Percentiles rank a stretch among this genome's conserved stretches.
Evolutionary conservation across 2,329 filamentous ascomycete genomes (phyloP).

Genomic region (Talaromyces amestolkiae): DNA sequence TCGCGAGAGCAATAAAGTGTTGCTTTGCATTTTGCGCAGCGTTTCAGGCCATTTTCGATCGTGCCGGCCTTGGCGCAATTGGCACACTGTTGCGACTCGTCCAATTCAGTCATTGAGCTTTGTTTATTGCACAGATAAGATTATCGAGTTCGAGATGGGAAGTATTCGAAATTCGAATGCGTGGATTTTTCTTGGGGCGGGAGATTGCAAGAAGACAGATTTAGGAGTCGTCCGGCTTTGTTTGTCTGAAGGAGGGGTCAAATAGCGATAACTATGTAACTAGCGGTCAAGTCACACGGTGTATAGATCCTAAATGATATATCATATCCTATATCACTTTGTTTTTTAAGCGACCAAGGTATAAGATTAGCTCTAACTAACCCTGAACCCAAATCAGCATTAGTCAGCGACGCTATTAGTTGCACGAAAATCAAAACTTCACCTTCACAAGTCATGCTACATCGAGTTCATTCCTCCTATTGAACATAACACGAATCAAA

Average conservation of each 20-base stretch:
- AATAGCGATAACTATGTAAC: background rate
- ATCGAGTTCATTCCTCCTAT: background rate
- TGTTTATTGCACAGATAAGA: no score
- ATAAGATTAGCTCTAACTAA: background rate
- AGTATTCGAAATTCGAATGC: no score
- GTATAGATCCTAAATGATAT: background rate
- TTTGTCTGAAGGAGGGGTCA: background rate
- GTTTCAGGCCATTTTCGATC: constrained; percentile 18
- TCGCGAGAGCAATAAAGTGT: constrained; percentile 52
- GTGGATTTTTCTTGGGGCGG: background rate
- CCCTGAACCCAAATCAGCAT: background rate
- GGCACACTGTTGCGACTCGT: background rate
- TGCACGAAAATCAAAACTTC: background rate
- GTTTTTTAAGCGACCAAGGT: no score
- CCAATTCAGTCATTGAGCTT: background rate
- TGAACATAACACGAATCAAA: background rate
- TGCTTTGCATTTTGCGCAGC: constrained; percentile 50
- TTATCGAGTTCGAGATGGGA: background rate
- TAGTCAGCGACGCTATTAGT: background rate
- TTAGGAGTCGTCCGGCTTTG: background rate
- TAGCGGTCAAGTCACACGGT: background rate
- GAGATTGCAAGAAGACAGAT: background rate
- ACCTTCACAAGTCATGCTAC: background rate
- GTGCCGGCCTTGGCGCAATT: background rate
- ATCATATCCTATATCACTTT: background rate